phyloP scores from a whole-genome alignment of 1,139 yeast species.

The Magnusiomyces starmeri region DNA sequence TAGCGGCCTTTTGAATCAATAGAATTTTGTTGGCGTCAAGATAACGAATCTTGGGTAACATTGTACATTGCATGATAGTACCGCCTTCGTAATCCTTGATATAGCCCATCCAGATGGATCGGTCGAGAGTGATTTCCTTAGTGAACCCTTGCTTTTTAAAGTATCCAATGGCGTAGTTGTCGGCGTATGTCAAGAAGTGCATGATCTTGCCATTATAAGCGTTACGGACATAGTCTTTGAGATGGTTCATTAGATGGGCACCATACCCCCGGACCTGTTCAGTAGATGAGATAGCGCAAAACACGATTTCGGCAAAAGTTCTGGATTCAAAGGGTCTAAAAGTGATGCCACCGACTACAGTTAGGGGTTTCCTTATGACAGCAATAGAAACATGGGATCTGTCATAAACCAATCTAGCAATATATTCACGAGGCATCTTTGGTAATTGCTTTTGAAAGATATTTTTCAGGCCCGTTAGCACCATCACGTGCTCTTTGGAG shows the following conservation, averaged over 20 bases:
- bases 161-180: conserved; percentile 96
- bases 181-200: conserved; percentile 93
- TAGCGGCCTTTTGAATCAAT: conserved; percentile 83
- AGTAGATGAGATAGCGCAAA: conserved; percentile 94
- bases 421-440: conserved; percentile 96
- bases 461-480: conserved; percentile 87
- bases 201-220: conserved; percentile 71
- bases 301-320: conserved; percentile 94
- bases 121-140: conserved; percentile 81
- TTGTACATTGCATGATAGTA: conserved; percentile 93
- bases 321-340: conserved; percentile 87
- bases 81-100: conserved; percentile 99
- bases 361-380: conserved; percentile 82
- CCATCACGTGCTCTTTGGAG: conserved; percentile 77
- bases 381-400: conserved; percentile 93
- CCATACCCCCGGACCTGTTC: conserved; percentile 98
- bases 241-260: conserved; percentile 95
- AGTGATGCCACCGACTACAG: conserved; percentile 97
- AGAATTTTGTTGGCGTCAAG: conserved; percentile 82
- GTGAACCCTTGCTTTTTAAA: conserved; percentile 98
- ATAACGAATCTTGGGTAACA: conserved; percentile 83
- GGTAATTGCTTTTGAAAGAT: conserved; percentile 96
- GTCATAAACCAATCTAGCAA: conserved; percentile 89
- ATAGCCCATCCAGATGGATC: conserved; percentile 94
- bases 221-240: conserved; percentile 79